Evolutionary conservation across 2,329 filamentous ascomycete species (phyloP).

Genomic region (Trichothecium roseum): DNA sequence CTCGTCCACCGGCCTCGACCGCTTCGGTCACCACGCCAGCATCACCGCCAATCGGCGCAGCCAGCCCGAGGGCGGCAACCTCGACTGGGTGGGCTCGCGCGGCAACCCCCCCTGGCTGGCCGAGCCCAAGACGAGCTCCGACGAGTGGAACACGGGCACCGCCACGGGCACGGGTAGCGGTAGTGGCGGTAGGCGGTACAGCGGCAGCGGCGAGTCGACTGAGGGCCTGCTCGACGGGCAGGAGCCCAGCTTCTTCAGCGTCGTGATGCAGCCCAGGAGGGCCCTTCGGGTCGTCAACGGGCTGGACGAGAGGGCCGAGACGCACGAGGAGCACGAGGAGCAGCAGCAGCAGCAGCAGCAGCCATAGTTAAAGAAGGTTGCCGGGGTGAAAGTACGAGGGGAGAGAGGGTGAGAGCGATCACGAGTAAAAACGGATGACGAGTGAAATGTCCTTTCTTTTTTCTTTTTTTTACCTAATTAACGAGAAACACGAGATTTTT

Average conservation of each 20-base stretch:
- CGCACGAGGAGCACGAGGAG: neutral
- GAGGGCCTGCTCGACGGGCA: slow-evolving; percentile 40
- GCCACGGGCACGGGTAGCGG: slow-evolving; percentile 10
- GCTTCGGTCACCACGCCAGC: slow-evolving; percentile 13
- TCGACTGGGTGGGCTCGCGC: slow-evolving; percentile 20
- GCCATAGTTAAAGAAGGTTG: no score
- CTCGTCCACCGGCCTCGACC: slow-evolving; percentile 30
- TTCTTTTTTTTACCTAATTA: no score
- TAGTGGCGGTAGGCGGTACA: slow-evolving; percentile 6
- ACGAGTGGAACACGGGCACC: slow-evolving; percentile 13
- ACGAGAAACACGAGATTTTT: no score
- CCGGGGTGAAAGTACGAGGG: no score
- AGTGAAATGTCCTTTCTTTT: no score
- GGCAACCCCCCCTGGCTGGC: slow-evolving; percentile 9
- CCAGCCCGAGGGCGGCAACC: slow-evolving; percentile 10
- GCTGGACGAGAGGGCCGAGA: slow-evolving; percentile 13
- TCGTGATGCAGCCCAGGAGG: slow-evolving; percentile 56
- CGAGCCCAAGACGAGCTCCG: slow-evolving; percentile 18
- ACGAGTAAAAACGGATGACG: no score
- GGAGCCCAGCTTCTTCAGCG: slow-evolving; percentile 63
- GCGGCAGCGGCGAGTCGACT: slow-evolving; percentile 14
- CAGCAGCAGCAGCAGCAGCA: no score
- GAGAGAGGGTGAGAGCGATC: no score
- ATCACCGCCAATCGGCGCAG: slow-evolving; percentile 6
- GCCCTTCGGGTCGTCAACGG: slow-evolving; percentile 60